Percentiles rank a stretch among this genome's conserved stretches.
Evolutionary conservation across 2,329 filamentous ascomycete species (phyloP).

Genomic region (Stagonosporopsis vannaccii): DNA sequence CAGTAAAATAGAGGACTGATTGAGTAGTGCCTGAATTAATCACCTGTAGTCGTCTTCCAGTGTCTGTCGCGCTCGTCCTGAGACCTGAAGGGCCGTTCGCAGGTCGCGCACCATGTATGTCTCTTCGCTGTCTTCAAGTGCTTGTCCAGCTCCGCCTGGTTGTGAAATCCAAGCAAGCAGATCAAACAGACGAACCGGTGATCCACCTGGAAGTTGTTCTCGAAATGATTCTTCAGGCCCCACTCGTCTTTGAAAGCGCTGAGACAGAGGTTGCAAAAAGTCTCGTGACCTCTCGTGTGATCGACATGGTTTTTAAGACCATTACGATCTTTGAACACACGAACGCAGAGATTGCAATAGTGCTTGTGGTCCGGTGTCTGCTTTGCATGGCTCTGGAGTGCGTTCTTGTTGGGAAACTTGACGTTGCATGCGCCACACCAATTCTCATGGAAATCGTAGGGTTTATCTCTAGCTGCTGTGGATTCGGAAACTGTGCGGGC

Average conservation of each 20-base stretch:
- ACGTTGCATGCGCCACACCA: conserved; percentile 44
- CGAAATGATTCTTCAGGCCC: conserved; percentile 44
- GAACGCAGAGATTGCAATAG: conserved; percentile 48
- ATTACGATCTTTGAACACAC: conserved; percentile 45
- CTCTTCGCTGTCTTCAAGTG: conserved; percentile 36
- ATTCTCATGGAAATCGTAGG: conserved; percentile 32
- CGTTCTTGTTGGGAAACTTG: conserved; percentile 32
- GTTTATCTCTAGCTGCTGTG: conserved; percentile 21
- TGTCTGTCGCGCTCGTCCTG: conserved; percentile 44
- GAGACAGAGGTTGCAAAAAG: conserved; percentile 44
- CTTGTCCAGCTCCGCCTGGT: conserved; percentile 26
- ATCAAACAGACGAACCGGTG: conserved; percentile 40
- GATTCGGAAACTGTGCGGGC: conserved; percentile 14
- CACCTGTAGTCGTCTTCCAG: conserved; percentile 39
- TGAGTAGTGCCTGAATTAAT: too few species aligned
- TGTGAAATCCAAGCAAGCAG: conserved; percentile 39
- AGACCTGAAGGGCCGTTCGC: conserved; percentile 36
- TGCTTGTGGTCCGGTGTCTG: conserved; percentile 34
- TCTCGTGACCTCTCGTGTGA: conserved; percentile 36
- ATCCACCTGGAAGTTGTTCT: conserved; percentile 40
- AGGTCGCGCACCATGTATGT: conserved; percentile 42
- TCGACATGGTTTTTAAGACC: conserved; percentile 47
- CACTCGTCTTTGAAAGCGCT: conserved; percentile 44
- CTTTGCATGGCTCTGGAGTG: conserved; percentile 38
- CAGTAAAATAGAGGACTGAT: not conserved